These are phyloP conservation scores for Epichloe amarillans DNA, from an alignment of 2,329 filamentous ascomycete genomes.

Conservation along the genomic window DNA sequence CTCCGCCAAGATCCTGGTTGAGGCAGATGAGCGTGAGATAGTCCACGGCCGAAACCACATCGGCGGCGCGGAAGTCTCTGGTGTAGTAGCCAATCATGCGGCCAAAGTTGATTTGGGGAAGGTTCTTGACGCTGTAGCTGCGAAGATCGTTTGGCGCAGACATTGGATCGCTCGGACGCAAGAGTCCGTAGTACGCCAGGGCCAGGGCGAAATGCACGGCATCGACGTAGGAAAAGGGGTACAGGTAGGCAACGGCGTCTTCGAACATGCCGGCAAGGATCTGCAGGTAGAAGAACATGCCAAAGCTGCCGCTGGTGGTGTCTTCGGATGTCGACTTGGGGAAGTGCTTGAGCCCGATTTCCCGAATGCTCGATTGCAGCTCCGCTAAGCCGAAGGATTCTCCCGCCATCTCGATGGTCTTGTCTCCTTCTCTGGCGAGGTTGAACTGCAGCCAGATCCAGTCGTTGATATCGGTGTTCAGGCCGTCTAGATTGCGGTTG, in stretches of 20 bases:
- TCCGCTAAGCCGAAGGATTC: slow-evolving; percentile 52
- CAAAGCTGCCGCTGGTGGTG: slow-evolving; percentile 59
- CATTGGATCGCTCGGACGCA: slow-evolving; percentile 74
- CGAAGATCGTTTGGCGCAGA: slow-evolving; percentile 58
- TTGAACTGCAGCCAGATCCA: slow-evolving; percentile 64
- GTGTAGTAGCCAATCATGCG: slow-evolving; percentile 93
- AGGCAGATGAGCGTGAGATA: slow-evolving; percentile 87
- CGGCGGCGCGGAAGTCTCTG: slow-evolving; percentile 81
- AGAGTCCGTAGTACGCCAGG: slow-evolving; percentile 75
- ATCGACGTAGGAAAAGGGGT: slow-evolving; percentile 81
- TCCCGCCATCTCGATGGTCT: slow-evolving; percentile 48
- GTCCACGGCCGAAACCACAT: slow-evolving; percentile 81
- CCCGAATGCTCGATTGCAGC: slow-evolving; percentile 66
- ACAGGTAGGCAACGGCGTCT: slow-evolving; percentile 81
- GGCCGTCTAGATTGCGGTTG: slow-evolving; percentile 49
- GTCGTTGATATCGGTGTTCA: slow-evolving; percentile 53
- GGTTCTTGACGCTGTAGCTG: slow-evolving; percentile 51
- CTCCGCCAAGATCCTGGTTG: slow-evolving; percentile 67
- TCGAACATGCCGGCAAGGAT: slow-evolving; percentile 88
- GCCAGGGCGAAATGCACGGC: slow-evolving; percentile 91
- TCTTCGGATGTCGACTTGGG: slow-evolving; percentile 66
- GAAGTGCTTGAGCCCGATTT: slow-evolving; percentile 88
- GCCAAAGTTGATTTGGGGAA: slow-evolving; percentile 84
- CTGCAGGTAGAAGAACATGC: slow-evolving; percentile 88
- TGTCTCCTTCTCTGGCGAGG: slow-evolving; percentile 51